Evolutionary conservation across 768 basidiomycete species (phyloP).

Genomic region (Lactarius pseudohatsudake): DNA sequence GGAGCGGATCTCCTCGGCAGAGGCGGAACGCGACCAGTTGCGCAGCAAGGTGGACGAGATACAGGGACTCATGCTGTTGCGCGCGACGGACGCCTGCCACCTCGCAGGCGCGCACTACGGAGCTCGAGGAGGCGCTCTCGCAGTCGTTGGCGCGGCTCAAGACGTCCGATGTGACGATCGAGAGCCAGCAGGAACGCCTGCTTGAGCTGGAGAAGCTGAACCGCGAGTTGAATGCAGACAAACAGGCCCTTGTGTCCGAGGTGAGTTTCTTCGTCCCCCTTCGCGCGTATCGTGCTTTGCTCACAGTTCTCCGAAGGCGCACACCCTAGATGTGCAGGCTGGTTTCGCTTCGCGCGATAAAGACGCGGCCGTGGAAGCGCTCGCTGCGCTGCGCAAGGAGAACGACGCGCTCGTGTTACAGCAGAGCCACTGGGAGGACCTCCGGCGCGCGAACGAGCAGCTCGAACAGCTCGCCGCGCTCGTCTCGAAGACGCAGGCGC

Average conservation of each 20-base stretch:
- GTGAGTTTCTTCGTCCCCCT: conserved; percentile 40
- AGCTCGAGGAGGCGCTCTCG: conserved; percentile 72
- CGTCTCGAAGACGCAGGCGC: conserved; percentile 47
- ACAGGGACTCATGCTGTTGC: conserved; percentile 45
- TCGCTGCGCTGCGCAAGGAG: conserved; percentile 56
- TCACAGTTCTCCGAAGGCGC: conserved; percentile 39
- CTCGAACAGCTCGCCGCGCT: conserved; percentile 57
- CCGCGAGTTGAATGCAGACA: conserved; percentile 55
- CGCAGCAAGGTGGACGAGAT: conserved; percentile 55
- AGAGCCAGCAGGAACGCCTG: conserved; percentile 60
- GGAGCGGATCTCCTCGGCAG: conserved; percentile 59
- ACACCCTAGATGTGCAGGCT: conserved; percentile 58
- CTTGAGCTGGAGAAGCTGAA: conserved; percentile 60
- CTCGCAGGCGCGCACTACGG: conserved; percentile 51
- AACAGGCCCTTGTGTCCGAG: conserved; percentile 56
- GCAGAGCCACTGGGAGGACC: conserved; percentile 76
- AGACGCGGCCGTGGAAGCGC: conserved; percentile 52
- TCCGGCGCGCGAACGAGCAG: conserved; percentile 69
- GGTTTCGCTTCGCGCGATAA: conserved; percentile 61
- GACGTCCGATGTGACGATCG: conserved; percentile 65
- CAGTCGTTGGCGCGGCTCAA: conserved; percentile 71
- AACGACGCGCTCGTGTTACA: conserved; percentile 59
- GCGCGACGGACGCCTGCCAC: conserved; percentile 47
- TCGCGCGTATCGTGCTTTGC: conserved; percentile 11
- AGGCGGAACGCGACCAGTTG: conserved; percentile 65